phyloP scores from a whole-genome alignment of 2,329 filamentous ascomycete genomes.

The Clonostachys rhizophaga region DNA sequence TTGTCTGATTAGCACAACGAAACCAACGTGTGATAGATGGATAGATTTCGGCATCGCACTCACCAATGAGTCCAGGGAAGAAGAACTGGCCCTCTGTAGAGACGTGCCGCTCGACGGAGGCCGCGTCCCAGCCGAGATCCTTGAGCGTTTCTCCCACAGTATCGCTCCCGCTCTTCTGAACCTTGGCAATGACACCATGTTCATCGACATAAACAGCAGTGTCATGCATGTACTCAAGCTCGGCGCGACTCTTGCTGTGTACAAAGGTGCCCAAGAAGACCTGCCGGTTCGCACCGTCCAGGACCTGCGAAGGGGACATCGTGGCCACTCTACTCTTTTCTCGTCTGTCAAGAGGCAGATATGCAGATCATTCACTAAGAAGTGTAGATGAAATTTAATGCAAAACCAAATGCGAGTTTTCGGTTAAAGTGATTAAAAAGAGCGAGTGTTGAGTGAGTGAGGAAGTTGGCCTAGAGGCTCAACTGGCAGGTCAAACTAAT shows the following conservation, averaged over 20 bases:
- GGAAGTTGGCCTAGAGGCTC: too few species aligned
- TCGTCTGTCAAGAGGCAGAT: not conserved
- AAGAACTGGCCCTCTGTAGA: constrained; percentile 60
- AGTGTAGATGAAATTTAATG: too few species aligned
- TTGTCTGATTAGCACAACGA: not conserved
- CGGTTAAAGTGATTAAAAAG: too few species aligned
- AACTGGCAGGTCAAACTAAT: too few species aligned
- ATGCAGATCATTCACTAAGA: too few species aligned
- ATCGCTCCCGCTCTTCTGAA: constrained; percentile 28
- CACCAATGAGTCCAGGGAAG: constrained; percentile 79
- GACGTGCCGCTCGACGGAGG: constrained; percentile 28
- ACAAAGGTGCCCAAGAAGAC: constrained; percentile 52
- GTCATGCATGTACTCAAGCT: constrained; percentile 46
- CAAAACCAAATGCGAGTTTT: too few species aligned
- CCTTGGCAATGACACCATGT: constrained; percentile 42
- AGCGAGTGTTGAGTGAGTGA: too few species aligned
- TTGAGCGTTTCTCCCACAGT: constrained; percentile 24
- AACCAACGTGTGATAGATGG: not conserved
- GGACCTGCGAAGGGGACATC: constrained; percentile 6
- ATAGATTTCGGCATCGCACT: constrained; percentile 10
- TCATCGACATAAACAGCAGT: constrained; percentile 45
- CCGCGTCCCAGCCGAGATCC: constrained; percentile 37
- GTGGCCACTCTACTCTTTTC: not conserved
- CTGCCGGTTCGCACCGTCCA: constrained; percentile 21
- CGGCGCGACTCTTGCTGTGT: constrained; percentile 40